These are phyloP conservation scores for Tuber brumale DNA, from an alignment of 495 filamentous ascomycete species.

Conservation along the genomic window DNA sequence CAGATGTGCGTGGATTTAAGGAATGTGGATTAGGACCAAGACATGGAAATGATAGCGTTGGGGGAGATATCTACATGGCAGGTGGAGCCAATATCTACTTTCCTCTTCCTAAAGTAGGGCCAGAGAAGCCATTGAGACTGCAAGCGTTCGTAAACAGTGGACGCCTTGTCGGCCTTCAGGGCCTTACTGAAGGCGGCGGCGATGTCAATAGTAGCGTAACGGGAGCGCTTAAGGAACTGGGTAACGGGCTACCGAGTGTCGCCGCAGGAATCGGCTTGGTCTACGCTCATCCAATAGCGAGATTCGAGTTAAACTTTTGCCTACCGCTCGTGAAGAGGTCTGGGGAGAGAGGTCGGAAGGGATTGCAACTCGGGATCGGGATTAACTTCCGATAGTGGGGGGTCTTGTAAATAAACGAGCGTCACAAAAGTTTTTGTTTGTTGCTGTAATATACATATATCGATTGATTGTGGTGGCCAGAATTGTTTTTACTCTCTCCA, in stretches of 20 bases:
- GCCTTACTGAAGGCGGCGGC: conserved; percentile 40
- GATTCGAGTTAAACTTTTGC: conserved; percentile 93
- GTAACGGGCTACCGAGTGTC: conserved; percentile 70
- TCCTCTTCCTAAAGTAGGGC: conserved; percentile 70
- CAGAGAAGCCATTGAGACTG: conserved; percentile 74
- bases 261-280: conserved; percentile 85
- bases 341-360: conserved; percentile 83
- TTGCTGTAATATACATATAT: not conserved
- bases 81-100: conserved; percentile 76
- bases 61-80: conserved; percentile 85
- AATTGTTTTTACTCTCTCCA: not conserved
- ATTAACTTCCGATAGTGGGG: conserved; percentile 73
- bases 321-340: conserved; percentile 72
- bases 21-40: conserved; percentile 79
- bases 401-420: not conserved
- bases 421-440: not conserved
- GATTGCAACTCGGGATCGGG: conserved; percentile 84
- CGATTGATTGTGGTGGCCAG: not conserved
- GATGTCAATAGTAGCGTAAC: conserved; percentile 49
- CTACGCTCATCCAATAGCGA: conserved; percentile 83
- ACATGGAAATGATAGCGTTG: conserved; percentile 76
- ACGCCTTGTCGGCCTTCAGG: conserved; percentile 68
- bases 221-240: conserved; percentile 57
- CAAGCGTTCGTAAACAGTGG: conserved; percentile 91
- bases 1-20: conserved; percentile 88